Evolutionary conservation across 192 early-diverging fungal species (phyloP).

Genomic region (Coemansia sp.): DNA sequence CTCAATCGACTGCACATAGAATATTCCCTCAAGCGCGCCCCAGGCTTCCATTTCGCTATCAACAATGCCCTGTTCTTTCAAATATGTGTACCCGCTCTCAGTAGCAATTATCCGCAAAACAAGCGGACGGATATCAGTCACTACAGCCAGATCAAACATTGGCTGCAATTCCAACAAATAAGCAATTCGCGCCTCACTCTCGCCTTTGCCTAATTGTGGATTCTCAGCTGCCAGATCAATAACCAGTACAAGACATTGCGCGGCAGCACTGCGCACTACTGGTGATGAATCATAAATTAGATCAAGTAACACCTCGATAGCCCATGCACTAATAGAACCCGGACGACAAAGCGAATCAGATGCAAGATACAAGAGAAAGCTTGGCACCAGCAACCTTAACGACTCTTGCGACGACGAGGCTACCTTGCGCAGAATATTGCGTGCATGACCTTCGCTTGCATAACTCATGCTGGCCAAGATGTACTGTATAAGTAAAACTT

Average conservation of each 20-base stretch:
- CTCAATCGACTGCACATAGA: constrained; percentile 47
- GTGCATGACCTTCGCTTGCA: constrained; percentile 34
- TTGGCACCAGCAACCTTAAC: constrained; percentile 40
- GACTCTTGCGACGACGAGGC: constrained; percentile 47
- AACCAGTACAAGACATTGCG: constrained; percentile 43
- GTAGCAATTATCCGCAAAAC: constrained; percentile 38
- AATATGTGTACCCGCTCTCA: constrained; percentile 38
- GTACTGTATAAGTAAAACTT: constrained; percentile 52
- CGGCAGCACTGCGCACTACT: constrained; percentile 37
- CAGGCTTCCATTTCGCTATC: constrained; percentile 55
- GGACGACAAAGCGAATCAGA: constrained; percentile 34
- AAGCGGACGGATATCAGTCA: constrained; percentile 50
- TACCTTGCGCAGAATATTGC: constrained; percentile 49
- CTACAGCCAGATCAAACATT: constrained; percentile 47
- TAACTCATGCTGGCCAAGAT: constrained; percentile 52
- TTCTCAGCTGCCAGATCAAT: constrained; percentile 48
- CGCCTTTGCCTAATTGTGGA: constrained; percentile 26
- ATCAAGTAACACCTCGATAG: constrained; percentile 37
- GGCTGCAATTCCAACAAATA: constrained; percentile 34
- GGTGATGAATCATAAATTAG: constrained; percentile 43
- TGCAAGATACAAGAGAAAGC: constrained; percentile 42
- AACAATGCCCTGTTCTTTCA: constrained; percentile 34
- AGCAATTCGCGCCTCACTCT: constrained; percentile 27
- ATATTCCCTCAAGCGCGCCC: constrained; percentile 51
- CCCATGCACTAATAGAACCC: constrained; percentile 49